Conservation (phyloP, 768 basidiomycete genomes). For the Gymnopilus junonius region DNA sequence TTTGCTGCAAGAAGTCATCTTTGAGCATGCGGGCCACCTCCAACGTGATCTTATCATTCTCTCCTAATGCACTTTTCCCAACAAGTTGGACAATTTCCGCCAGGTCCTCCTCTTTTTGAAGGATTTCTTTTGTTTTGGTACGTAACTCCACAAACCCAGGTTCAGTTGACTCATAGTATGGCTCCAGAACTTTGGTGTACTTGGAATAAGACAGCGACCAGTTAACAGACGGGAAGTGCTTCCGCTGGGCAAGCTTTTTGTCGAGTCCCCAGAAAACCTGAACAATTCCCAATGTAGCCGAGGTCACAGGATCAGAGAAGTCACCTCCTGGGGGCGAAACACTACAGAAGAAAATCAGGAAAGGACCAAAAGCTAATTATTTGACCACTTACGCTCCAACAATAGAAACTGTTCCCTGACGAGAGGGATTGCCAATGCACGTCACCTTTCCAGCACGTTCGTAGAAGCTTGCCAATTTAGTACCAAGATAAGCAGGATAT, state of each 20-base stretch:
- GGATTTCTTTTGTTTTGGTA: conserved; percentile 91
- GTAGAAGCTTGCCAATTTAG: conserved; percentile 97
- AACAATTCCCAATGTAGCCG: conserved; percentile 96
- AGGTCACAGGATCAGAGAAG: conserved; percentile 98
- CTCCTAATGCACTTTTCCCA: conserved; percentile 96
- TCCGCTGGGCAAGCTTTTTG: conserved; percentile 98
- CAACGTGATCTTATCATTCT: conserved; percentile 97
- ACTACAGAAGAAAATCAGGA: conserved; percentile 43
- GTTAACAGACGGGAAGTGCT: conserved; percentile 99
- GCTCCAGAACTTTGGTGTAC: conserved; percentile 92
- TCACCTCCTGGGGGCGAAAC: conserved; percentile 99
- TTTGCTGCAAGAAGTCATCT: conserved; percentile 97
- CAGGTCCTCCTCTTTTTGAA: conserved; percentile 98
- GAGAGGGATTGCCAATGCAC: conserved; percentile 85
- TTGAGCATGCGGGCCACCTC: conserved; percentile 98
- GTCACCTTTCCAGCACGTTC: conserved; percentile 97
- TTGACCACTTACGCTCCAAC: conserved; percentile 88
- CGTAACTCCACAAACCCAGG: conserved; percentile 97
- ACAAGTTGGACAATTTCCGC: conserved; percentile 99
- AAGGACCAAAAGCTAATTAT: background rate
- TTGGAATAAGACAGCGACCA: conserved; percentile 99
- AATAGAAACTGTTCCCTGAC: conserved; percentile 95
- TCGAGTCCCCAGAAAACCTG: conserved; percentile 99
- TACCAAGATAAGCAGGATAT: conserved; percentile 95
- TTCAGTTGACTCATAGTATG: conserved; percentile 88